A percentile compares a stretch with the other conserved stretches of the same genome.
phyloP scores from a whole-genome alignment of 148 eudicot species.

The Mesembryanthemum crystallinum region DNA sequence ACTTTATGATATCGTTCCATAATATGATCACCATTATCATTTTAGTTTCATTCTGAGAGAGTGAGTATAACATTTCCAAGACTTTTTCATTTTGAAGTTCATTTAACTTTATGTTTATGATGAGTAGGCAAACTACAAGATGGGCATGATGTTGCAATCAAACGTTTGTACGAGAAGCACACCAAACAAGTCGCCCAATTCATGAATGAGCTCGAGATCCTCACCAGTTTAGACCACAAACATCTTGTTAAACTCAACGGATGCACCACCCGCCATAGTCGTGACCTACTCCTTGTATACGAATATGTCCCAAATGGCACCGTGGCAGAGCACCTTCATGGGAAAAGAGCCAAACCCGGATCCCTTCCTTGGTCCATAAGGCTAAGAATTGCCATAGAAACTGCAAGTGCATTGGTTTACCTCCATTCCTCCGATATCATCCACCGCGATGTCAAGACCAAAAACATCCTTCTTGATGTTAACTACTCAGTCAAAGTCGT shows the following conservation, averaged over 20 bases:
- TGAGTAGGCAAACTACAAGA: constrained; percentile 61
- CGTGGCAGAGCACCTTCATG: constrained; percentile 66
- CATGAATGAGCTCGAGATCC: constrained; percentile 62
- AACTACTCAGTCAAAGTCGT: constrained; percentile 63
- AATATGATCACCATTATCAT: too few relatives aligned
- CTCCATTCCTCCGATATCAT: constrained; percentile 67
- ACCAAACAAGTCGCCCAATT: constrained; percentile 58
- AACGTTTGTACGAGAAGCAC: constrained; percentile 66
- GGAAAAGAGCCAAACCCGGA: constrained; percentile 35
- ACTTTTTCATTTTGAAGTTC: too few relatives aligned
- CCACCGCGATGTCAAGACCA: constrained; percentile 73
- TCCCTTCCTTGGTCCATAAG: constrained; percentile 57
- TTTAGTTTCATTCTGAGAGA: too few relatives aligned
- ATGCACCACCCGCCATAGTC: constrained; percentile 56
- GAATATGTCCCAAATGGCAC: constrained; percentile 73
- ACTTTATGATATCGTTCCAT: too few relatives aligned
- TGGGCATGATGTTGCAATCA: constrained; percentile 74
- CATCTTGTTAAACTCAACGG: constrained; percentile 71
- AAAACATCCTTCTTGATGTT: constrained; percentile 58
- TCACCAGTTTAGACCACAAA: constrained; percentile 50
- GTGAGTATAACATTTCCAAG: too few relatives aligned
- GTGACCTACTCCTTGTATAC: constrained; percentile 65
- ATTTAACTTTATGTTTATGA: not conserved
- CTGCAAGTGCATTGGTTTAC: constrained; percentile 57
- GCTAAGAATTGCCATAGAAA: constrained; percentile 60